These are phyloP conservation scores for Boechera divaricarpa DNA, from an alignment of 345 rosid species.

Conservation along the genomic window DNA sequence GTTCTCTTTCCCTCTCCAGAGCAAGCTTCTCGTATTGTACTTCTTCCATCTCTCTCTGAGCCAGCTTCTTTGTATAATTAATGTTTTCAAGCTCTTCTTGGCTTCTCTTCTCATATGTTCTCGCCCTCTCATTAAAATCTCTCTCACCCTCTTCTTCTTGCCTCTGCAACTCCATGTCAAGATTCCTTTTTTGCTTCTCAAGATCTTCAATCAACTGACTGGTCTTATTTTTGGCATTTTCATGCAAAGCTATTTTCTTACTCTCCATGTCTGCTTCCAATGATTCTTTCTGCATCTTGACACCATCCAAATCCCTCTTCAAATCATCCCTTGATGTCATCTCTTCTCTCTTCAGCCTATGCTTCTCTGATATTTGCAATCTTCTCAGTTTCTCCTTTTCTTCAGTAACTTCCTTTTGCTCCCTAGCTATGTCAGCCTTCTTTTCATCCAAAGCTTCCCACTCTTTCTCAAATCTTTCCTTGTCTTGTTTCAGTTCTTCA, in stretches of 20 bases:
- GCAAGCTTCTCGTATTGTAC: slow-evolving; percentile 51
- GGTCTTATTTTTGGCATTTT: slow-evolving; percentile 45
- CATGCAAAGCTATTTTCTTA: slow-evolving; percentile 56
- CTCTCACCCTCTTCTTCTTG: slow-evolving; percentile 63
- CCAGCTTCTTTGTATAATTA: slow-evolving; percentile 53
- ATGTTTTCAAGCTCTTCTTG: slow-evolving; percentile 55
- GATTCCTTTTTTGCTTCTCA: slow-evolving; percentile 56
- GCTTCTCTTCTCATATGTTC: slow-evolving; percentile 52
- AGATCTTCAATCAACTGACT: slow-evolving; percentile 59
- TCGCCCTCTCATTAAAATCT: slow-evolving; percentile 52
- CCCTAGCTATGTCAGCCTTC: slow-evolving; percentile 55
- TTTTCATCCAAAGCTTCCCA: slow-evolving; percentile 80
- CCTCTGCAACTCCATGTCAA: slow-evolving; percentile 52
- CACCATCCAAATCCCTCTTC: slow-evolving; percentile 57
- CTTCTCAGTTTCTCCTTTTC: slow-evolving; percentile 58
- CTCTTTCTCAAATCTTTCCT: slow-evolving; percentile 77
- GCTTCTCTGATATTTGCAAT: slow-evolving; percentile 52
- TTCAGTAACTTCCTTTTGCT: slow-evolving; percentile 50
- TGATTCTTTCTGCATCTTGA: slow-evolving; percentile 67
- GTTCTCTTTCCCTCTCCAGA: slow-evolving; percentile 58
- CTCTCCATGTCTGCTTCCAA: slow-evolving; percentile 62
- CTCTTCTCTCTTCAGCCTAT: slow-evolving; percentile 64
- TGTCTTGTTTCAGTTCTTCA: slow-evolving; percentile 72
- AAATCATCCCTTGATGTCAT: slow-evolving; percentile 49
- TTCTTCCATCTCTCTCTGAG: slow-evolving; percentile 61